A percentile compares a stretch with the other conserved stretches of the same genome.
These are phyloP conservation scores for Xylaria acuta DNA, from an alignment of 495 filamentous ascomycete species.

Conservation along the genomic window DNA sequence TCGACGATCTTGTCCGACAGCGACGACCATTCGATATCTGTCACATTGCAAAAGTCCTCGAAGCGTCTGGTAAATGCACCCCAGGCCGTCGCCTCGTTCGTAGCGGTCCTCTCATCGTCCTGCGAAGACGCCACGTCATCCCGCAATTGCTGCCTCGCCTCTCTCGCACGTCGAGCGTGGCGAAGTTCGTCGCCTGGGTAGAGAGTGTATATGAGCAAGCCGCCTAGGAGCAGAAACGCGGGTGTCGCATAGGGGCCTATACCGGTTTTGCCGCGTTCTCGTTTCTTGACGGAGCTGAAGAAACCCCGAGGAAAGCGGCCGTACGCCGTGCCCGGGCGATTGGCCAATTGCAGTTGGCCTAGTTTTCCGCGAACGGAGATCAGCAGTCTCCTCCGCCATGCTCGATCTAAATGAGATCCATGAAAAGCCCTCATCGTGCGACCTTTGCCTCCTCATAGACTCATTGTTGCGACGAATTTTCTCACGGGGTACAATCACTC, in stretches of 20 bases:
- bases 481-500: background rate
- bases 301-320: conserved; percentile 37
- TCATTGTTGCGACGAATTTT: conserved; percentile 2
- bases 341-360: conserved; percentile 15
- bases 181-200: conserved; percentile 51
- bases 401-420: conserved; percentile 18
- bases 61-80: conserved; percentile 63
- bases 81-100: conserved; percentile 58
- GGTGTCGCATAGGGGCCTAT: conserved; percentile 34
- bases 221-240: conserved; percentile 42
- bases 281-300: conserved; percentile 29
- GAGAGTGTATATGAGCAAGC: conserved; percentile 50
- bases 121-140: conserved; percentile 1
- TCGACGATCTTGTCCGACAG: conserved; percentile 71
- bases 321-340: conserved; percentile 15
- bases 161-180: conserved; percentile 28
- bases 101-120: conserved; percentile 20
- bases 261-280: conserved; percentile 28
- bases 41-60: conserved; percentile 60
- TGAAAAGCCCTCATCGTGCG: conserved; percentile 23
- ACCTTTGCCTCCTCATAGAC: conserved; percentile 10
- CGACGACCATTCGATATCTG: conserved; percentile 61
- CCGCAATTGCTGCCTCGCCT: conserved; percentile 21
- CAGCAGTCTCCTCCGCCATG: conserved; percentile 17
- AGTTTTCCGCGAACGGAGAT: background rate